Conservation (phyloP, 805 yeast species). For the Sporopachydermia quercuum region DNA sequence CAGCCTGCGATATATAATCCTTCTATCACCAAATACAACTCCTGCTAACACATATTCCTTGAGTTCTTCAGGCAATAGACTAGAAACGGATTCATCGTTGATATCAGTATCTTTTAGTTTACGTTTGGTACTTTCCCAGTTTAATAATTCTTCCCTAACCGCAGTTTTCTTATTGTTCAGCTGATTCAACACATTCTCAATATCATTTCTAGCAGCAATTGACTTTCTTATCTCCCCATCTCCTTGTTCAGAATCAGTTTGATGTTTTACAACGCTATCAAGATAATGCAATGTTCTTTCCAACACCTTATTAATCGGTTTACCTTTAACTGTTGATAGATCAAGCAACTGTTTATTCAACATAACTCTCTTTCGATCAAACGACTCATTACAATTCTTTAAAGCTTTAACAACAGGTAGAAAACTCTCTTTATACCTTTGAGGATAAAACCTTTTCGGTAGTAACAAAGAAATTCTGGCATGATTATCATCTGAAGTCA, state of each 20-base stretch:
- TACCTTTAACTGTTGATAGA: background rate
- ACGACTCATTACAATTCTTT: background rate
- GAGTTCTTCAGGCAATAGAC: background rate
- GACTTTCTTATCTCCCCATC: no score
- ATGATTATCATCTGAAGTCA: background rate
- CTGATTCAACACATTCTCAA: background rate
- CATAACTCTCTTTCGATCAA: background rate
- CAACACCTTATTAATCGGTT: background rate
- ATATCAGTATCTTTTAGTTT: background rate
- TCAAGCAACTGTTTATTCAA: background rate
- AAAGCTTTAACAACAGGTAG: background rate
- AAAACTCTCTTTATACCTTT: background rate
- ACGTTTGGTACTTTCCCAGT: background rate
- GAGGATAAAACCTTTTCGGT: background rate
- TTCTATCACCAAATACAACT: background rate
- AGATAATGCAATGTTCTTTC: background rate
- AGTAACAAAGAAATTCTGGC: background rate
- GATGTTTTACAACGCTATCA: background rate
- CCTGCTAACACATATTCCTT: conserved; percentile 1
- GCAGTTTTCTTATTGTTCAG: background rate
- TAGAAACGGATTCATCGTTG: background rate
- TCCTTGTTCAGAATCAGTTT: background rate
- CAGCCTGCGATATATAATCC: background rate
- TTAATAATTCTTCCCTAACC: background rate
- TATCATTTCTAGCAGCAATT: background rate